Base-by-base conservation (phyloP, 208 protist genomes). In the Novymonas esmeraldas region DNA sequence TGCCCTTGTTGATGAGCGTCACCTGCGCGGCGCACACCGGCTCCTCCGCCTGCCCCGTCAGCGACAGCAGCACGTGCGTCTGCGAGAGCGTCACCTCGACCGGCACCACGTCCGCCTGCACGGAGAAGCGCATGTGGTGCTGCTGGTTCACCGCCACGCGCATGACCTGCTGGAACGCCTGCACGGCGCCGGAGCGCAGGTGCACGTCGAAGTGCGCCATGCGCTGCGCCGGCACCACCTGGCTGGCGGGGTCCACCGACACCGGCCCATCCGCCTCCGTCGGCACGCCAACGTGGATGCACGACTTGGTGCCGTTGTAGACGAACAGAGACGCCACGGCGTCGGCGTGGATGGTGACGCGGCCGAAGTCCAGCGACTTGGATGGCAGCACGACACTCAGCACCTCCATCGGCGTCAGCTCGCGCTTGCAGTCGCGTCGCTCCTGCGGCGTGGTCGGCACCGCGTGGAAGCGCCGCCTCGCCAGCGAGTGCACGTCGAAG, bases 201-300 rank as follows among this genome's bases (percentile, higher is more conserved):
- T 70, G 67, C 42, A 98, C 83, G 63, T 98, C 95, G 67, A 98
- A 98, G 42, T 93, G 91, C 26, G 94, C 95, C 46, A 90, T 95
- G 33, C 82, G 87, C 49, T 81, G 76, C 10, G 95, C 59, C 20
- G 96, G 96, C 38, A 98, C 84, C 18, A 98, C 93, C 70, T 98
- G 94, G 22, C 81, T 78, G n/a, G 46, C 50, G 6, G 94, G 90
- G 28, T 77, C 66, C 76, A 90, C 86, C 20, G 60, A 55, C 26
- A 87, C 76, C 67, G 86, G 89, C 29, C 64, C 70, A 51, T 89
- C 93, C 31, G 84, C 87, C 44, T 94, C 89, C 6, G 64, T 64
- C 20, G 92, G 80, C 71, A 98, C 88, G 20, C 64, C 69, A 0
- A 92, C 92, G 36, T 93, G 66, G 20, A 98, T 80, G 46, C 79